Percentiles rank a stretch among this genome's conserved stretches.
These are phyloP conservation scores for Telopea speciosissima DNA, from an alignment of 177 flowering plant species.

Conservation along the genomic window DNA sequence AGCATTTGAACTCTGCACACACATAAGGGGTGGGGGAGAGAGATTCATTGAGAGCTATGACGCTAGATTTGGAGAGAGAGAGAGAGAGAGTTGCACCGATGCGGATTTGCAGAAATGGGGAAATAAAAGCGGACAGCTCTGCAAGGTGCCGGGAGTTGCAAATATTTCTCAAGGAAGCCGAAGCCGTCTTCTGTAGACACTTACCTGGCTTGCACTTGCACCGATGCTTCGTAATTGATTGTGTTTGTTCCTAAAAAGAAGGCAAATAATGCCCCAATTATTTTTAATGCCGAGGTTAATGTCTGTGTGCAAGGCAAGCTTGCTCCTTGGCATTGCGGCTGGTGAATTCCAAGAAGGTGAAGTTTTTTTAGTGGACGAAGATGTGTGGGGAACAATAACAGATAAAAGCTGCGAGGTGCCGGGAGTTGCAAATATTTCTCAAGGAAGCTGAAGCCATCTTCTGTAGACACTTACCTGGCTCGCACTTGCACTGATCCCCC, in stretches of 20 bases:
- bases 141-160: too few species aligned
- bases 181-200: slow-evolving; percentile 17
- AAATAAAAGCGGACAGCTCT: too few species aligned
- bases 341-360: not conserved
- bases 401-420: too few species aligned
- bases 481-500: slow-evolving; percentile 27
- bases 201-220: slow-evolving; percentile 18
- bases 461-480: slow-evolving; percentile 19
- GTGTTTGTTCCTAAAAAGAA: slow-evolving; percentile 63
- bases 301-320: not conserved
- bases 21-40: too few species aligned
- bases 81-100: too few species aligned
- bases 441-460: slow-evolving; percentile 21
- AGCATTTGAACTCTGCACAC: too few species aligned
- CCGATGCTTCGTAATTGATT: slow-evolving; percentile 42
- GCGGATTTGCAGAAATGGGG: too few species aligned
- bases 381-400: too few species aligned
- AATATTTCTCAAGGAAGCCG: not conserved
- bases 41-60: too few species aligned
- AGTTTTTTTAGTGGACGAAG: too few species aligned
- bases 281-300: slow-evolving; percentile 12
- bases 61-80: too few species aligned
- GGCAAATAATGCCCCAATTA: slow-evolving; percentile 17
- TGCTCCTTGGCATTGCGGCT: slow-evolving; percentile 20
- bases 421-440: too few species aligned